A percentile compares a stretch with the other conserved stretches of the same genome.
phyloP scores from a whole-genome alignment of 2,329 filamentous ascomycete species.

The Colletotrichum siamense region DNA sequence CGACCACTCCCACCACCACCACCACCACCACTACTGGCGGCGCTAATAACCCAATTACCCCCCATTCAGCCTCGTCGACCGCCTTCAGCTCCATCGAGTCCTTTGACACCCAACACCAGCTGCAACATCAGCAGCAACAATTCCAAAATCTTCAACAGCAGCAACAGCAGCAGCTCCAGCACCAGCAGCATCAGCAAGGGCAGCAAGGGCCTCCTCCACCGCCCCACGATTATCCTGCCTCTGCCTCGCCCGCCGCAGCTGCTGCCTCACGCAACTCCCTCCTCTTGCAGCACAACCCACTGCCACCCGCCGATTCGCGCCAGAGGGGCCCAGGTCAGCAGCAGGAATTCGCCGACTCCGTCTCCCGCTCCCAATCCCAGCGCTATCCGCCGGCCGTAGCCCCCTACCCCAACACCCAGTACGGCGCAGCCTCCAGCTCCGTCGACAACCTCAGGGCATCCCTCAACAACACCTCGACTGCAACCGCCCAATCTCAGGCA shows the following conservation, averaged over 20 bases:
- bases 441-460: conserved; percentile 46
- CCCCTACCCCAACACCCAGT: conserved; percentile 37
- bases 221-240: conserved; percentile 31
- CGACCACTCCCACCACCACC: conserved; percentile 18
- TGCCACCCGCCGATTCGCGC: conserved; percentile 35
- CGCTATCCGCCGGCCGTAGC: conserved; percentile 44
- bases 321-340: conserved; percentile 33
- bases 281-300: conserved; percentile 20
- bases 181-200: conserved; percentile 34
- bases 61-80: conserved; percentile 53
- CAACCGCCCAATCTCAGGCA: neutral
- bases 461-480: conserved; percentile 23
- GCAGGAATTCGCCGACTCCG: conserved; percentile 52
- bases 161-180: conserved; percentile 33
- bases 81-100: conserved; percentile 54
- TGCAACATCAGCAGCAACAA: conserved; percentile 30
- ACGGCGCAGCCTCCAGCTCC: conserved; percentile 42
- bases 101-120: conserved; percentile 39
- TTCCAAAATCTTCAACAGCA: conserved; percentile 34
- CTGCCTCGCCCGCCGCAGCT: conserved; percentile 33
- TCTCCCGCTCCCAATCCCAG: conserved; percentile 58
- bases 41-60: conserved; percentile 32
- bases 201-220: conserved; percentile 32
- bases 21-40: conserved; percentile 29
- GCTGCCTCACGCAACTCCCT: conserved; percentile 35